Base-by-base conservation (phyloP, 768 basidiomycete genomes). In the Astraeus odoratus region DNA sequence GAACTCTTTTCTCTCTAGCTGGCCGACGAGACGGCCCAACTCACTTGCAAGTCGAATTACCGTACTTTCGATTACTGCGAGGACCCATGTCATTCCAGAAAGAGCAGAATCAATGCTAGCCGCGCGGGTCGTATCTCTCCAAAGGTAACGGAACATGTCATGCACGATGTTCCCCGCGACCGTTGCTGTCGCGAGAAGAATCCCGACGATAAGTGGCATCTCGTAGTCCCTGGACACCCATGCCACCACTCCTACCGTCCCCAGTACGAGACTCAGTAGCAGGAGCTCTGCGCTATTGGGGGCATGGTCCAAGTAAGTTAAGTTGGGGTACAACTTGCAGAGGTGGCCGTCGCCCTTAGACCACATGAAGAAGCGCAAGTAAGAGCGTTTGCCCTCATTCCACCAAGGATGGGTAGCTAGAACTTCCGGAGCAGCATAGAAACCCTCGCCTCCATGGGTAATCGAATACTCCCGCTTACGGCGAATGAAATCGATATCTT, bases 401-500 rank as follows among this genome's bases (percentile, higher is more conserved):
- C 79, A 80, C 71, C 74, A 80, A 5, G 78, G 77, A 57, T 81
- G 78, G 6, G 69, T 75, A 15, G 74, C 75, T n/a, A 61, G 45
- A 8, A 76, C 75, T 0, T 59, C 40, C 2, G 76, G 76, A 12
- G 77, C 78, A 1, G 75, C 61, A 23, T 57, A 49, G 48, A 81
- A 78, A 0, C 75, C 74, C 29, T 65, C 57, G 5, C 65, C 55
- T 2, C 65, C 63, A 16, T 56, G 47, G 8, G 49, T 46, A 27
- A 73, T 44, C 33, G 67, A 71, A 25, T 53, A 62, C 16, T 65
- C 54, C 10, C 75, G 66, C 47, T 76, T 78, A 48, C 58, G 58
- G n/a, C 69, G 63, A 47, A 76, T 77, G 51, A 74, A 80, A 52
- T 81, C 74, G 10, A 81, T 78, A 30, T 82, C 78, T 48, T 83